Evolutionary conservation across 441 rosid species (phyloP).

Genomic region (Gossypium trilobum): DNA sequence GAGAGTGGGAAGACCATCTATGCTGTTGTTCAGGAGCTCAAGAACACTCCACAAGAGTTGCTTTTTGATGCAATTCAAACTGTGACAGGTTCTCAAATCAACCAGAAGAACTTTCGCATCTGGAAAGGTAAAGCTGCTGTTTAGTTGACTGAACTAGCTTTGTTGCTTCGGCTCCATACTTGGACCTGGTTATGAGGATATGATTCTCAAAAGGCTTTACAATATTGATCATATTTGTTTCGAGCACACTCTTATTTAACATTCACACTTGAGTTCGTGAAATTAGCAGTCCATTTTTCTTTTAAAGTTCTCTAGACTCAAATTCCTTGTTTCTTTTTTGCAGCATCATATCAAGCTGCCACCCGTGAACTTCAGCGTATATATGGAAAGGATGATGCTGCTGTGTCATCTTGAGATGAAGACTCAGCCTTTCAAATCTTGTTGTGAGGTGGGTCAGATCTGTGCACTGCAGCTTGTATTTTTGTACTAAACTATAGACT

Average conservation of each 20-base stretch:
- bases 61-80: slow-evolving; percentile 40
- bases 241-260: background rate
- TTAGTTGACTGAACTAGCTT: background rate
- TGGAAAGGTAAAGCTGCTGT: slow-evolving; percentile 36
- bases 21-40: slow-evolving; percentile 43
- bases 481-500: slow-evolving; percentile 15
- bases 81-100: slow-evolving; percentile 31
- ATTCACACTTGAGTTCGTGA: background rate
- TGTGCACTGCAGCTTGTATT: slow-evolving; percentile 21
- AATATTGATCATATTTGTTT: background rate
- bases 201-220: background rate
- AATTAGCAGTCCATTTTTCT: background rate
- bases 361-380: slow-evolving; percentile 42
- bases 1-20: slow-evolving; percentile 46
- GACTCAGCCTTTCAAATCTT: slow-evolving; percentile 14
- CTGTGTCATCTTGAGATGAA: slow-evolving; percentile 29
- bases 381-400: slow-evolving; percentile 32
- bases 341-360: slow-evolving; percentile 46
- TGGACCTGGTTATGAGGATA: background rate
- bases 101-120: slow-evolving; percentile 31
- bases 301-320: slow-evolving; percentile 9
- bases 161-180: background rate
- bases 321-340: slow-evolving; percentile 8
- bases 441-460: slow-evolving; percentile 19
- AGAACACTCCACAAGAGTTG: slow-evolving; percentile 33